phyloP scores from a whole-genome alignment of 2,329 filamentous ascomycete species.

The Colletotrichum australisinense region DNA sequence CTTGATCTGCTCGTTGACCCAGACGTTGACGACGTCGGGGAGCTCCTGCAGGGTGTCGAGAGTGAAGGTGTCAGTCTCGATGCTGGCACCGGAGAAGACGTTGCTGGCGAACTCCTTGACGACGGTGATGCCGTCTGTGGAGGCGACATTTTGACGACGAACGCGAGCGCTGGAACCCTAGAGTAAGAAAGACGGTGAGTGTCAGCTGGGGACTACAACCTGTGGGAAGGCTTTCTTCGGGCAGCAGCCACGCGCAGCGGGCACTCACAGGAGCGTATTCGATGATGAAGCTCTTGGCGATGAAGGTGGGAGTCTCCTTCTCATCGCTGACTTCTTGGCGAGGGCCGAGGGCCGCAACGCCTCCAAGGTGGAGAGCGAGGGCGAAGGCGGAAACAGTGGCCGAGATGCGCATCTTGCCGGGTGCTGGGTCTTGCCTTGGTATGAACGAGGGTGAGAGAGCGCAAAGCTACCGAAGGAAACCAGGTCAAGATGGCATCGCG shows the following conservation, averaged over 20 bases:
- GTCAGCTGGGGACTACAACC: slow-evolving; percentile 22
- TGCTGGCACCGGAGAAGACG: slow-evolving; percentile 44
- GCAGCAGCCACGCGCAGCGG: slow-evolving; percentile 27
- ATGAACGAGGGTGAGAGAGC: slow-evolving; percentile 11
- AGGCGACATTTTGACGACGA: slow-evolving; percentile 38
- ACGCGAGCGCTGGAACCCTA: slow-evolving; percentile 27
- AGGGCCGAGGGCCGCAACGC: slow-evolving; percentile 12
- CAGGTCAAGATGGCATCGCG: background rate
- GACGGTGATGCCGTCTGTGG: slow-evolving; percentile 37
- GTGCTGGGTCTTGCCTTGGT: slow-evolving; percentile 8
- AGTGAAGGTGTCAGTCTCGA: slow-evolving; percentile 42
- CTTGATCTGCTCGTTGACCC: slow-evolving; percentile 42
- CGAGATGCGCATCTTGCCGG: slow-evolving; percentile 33
- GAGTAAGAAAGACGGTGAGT: background rate
- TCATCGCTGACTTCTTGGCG: slow-evolving; percentile 12
- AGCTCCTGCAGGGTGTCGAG: slow-evolving; percentile 47
- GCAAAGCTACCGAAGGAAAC: slow-evolving; percentile 17
- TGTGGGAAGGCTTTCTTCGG: background rate
- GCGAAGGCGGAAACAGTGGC: slow-evolving; percentile 29
- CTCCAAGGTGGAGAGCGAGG: slow-evolving; percentile 29
- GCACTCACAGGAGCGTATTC: slow-evolving; percentile 38
- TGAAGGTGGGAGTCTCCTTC: background rate
- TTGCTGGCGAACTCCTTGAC: slow-evolving; percentile 42
- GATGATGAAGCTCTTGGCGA: slow-evolving; percentile 39
- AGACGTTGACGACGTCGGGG: slow-evolving; percentile 48